These are phyloP conservation scores for Mucor plumbeus DNA, from an alignment of 371 early-diverging fungal species.

Conservation along the genomic window DNA sequence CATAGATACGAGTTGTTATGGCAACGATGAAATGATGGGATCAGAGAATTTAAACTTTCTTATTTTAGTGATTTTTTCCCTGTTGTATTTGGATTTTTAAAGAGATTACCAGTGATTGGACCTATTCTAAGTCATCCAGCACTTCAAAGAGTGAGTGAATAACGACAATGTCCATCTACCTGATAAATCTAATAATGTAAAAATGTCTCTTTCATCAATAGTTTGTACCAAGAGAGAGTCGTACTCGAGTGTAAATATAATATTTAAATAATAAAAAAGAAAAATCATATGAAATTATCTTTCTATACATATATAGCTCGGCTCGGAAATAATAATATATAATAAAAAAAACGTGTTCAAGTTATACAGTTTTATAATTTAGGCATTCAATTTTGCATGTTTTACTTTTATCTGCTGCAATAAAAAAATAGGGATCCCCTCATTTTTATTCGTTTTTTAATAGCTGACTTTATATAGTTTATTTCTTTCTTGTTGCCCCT, in stretches of 20 bases:
- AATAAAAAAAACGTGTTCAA: slow-evolving; percentile 1
- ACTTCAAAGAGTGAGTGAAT: slow-evolving; percentile 68
- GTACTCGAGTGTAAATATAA: slow-evolving; percentile 34
- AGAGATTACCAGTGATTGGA: slow-evolving; percentile 90
- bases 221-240: slow-evolving; percentile 36
- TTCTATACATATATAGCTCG: slow-evolving; percentile 3
- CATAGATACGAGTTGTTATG: too few species aligned
- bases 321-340: slow-evolving; percentile 4
- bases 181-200: neutral
- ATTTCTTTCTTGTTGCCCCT: neutral
- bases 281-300: neutral
- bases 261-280: neutral
- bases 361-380: neutral
- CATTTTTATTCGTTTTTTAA: neutral
- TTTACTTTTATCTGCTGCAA: slow-evolving; percentile 2
- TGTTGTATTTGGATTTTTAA: slow-evolving; percentile 84
- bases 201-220: neutral
- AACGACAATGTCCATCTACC: neutral
- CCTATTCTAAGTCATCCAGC: slow-evolving; percentile 82
- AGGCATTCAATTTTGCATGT: slow-evolving; percentile 10
- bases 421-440: neutral
- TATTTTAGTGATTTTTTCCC: slow-evolving; percentile 93
- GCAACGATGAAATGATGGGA: neutral
- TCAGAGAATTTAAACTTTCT: neutral
- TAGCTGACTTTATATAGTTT: slow-evolving; percentile 1